Percentiles rank a stretch among this genome's conserved stretches.
Evolutionary conservation across 1,284 basidiomycete species (phyloP).

Genomic region (Gymnopus androsaceus): DNA sequence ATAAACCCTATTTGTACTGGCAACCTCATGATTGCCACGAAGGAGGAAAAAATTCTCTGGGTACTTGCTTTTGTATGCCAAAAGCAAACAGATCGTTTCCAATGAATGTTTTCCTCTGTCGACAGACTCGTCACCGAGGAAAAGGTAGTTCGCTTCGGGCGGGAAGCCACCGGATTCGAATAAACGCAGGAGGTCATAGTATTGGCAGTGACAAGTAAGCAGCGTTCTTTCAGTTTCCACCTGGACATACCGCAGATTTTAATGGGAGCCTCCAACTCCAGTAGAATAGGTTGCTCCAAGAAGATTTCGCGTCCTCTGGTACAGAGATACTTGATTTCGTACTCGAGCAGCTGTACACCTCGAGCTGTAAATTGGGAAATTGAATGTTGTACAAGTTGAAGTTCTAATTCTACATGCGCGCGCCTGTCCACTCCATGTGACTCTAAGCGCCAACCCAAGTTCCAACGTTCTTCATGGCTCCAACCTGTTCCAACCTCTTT

Average conservation of each 20-base stretch:
- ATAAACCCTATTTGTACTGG: conserved; percentile 94
- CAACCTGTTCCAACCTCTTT: too few relatives aligned
- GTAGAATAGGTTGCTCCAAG: conserved; percentile 92
- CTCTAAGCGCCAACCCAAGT: too few relatives aligned
- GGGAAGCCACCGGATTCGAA: conserved; percentile 96
- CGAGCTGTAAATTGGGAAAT: conserved; percentile 62
- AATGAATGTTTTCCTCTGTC: conserved; percentile 94
- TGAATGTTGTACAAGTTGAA: too few relatives aligned
- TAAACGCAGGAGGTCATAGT: conserved; percentile 90
- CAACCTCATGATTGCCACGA: conserved; percentile 93
- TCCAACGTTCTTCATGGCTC: too few relatives aligned
- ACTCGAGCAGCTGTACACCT: conserved; percentile 91
- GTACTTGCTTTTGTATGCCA: conserved; percentile 98
- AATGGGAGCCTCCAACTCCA: conserved; percentile 94
- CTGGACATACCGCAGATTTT: conserved; percentile 89
- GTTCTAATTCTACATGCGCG: too few relatives aligned
- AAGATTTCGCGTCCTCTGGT: conserved; percentile 95
- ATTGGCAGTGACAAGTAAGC: conserved; percentile 72
- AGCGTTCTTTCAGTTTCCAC: not conserved
- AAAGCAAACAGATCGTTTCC: conserved; percentile 89
- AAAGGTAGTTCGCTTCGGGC: conserved; percentile 95
- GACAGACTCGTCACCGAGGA: conserved; percentile 94
- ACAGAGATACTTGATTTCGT: conserved; percentile 95
- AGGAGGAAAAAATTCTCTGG: conserved; percentile 98
- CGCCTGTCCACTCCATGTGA: too few relatives aligned